Evolutionary conservation across 2,329 filamentous ascomycete species (phyloP).

Genomic region (Fusarium dlaminii): DNA sequence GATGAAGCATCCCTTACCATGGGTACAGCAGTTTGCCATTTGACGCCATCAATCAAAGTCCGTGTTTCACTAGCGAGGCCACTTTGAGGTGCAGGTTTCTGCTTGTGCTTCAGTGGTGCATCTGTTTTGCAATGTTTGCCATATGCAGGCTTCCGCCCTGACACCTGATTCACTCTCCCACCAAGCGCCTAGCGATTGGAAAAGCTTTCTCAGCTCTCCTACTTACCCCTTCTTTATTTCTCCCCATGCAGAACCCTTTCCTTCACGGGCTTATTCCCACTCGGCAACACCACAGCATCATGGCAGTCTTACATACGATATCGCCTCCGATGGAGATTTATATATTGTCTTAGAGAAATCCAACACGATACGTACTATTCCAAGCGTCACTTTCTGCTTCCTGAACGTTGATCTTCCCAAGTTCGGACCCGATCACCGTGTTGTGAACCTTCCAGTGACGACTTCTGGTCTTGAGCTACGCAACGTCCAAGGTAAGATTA

Average conservation of each 20-base stretch:
- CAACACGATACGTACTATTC: fast-evolving
- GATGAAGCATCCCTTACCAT: too few relatives aligned
- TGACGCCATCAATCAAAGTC: too few relatives aligned
- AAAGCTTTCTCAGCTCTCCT: neutral
- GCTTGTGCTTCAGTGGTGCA: neutral
- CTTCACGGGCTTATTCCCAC: too few relatives aligned
- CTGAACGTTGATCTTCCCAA: neutral
- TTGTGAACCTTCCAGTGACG: neutral
- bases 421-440: neutral
- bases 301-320: fast-evolving
- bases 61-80: neutral
- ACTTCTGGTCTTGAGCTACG: neutral
- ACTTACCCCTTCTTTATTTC: too few relatives aligned
- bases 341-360: neutral
- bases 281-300: neutral
- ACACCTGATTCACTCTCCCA: neutral
- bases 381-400: neutral
- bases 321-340: neutral
- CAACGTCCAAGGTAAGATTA: too few relatives aligned
- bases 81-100: neutral
- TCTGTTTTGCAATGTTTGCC: neutral
- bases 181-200: too few relatives aligned
- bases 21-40: neutral
- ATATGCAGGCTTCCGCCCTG: neutral
- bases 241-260: neutral